A percentile compares a stretch with the other conserved stretches of the same genome.
Evolutionary conservation across 108 stramenopile genomes (phyloP).

Genomic region (Cyclotella sp.): DNA sequence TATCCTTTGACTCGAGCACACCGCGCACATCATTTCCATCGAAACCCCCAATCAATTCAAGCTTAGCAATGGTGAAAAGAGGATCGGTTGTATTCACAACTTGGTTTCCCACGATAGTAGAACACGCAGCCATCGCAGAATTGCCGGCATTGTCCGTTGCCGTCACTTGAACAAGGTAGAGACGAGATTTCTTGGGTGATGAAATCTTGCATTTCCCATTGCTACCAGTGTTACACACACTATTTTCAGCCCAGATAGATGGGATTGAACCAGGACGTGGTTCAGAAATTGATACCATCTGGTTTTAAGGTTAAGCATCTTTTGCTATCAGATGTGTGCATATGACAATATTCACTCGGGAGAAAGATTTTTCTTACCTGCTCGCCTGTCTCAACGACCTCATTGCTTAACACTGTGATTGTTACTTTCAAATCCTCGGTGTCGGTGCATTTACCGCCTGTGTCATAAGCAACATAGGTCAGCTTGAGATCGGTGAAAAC

Average conservation of each 20-base stretch:
- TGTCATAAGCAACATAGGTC: neutral
- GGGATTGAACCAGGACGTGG: neutral
- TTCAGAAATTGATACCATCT: slow-evolving; percentile 18
- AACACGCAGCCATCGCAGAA: neutral
- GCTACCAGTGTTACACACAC: neutral
- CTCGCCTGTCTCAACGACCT: slow-evolving; percentile 5
- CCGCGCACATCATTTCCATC: neutral
- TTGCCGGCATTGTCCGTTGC: slow-evolving; percentile 16
- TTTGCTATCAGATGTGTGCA: neutral
- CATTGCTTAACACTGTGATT: slow-evolving; percentile 9
- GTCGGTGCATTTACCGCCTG: slow-evolving; percentile 4
- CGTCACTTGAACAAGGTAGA: neutral
- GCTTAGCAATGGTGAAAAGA: slow-evolving; percentile 5
- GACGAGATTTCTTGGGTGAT: slow-evolving; percentile 11
- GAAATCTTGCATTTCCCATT: slow-evolving; percentile 27
- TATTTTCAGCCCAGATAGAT: slow-evolving; percentile 7
- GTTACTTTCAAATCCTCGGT: slow-evolving; percentile 8
- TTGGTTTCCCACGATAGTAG: slow-evolving; percentile 4
- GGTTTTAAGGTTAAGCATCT: neutral
- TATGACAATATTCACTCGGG: too few relatives aligned
- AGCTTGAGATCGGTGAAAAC: slow-evolving; percentile 16
- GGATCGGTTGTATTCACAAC: slow-evolving; percentile 2
- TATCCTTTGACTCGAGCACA: too few relatives aligned
- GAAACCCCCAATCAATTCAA: slow-evolving; percentile 3
- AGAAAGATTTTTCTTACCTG: neutral